Evolutionary conservation across 768 basidiomycete species (phyloP).

Genomic region (Vararia minispora): DNA sequence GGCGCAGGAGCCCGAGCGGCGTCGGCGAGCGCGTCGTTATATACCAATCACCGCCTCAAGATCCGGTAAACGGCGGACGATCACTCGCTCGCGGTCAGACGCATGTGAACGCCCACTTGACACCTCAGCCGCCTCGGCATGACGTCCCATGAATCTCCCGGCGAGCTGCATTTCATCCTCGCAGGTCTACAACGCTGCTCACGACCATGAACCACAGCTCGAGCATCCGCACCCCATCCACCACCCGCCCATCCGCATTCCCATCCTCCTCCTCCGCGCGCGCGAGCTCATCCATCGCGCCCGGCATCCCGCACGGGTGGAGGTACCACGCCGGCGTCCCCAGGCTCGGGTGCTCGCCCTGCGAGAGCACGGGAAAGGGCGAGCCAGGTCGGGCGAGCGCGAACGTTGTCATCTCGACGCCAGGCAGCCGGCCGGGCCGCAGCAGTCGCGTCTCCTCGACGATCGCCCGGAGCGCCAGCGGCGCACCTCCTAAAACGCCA

Average conservation of each 20-base stretch:
- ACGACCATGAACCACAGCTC: constrained; percentile 75
- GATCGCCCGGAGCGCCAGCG: constrained; percentile 46
- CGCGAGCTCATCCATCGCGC: constrained; percentile 59
- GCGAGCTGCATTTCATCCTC: constrained; percentile 12
- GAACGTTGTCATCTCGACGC: constrained; percentile 37
- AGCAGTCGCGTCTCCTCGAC: constrained; percentile 51
- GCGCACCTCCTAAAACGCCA: constrained; percentile 44
- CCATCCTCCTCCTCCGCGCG: constrained; percentile 17
- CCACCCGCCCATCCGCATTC: constrained; percentile 17
- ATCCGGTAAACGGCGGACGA: too few relatives aligned
- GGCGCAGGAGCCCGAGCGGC: too few relatives aligned
- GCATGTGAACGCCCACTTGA: constrained; percentile 1
- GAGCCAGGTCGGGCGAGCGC: constrained; percentile 39
- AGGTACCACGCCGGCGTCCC: constrained; percentile 74
- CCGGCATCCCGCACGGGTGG: constrained; percentile 74
- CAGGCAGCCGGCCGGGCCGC: constrained; percentile 32
- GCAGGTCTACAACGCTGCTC: constrained; percentile 48
- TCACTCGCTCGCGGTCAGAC: too few relatives aligned
- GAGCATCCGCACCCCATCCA: constrained; percentile 37
- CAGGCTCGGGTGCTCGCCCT: constrained; percentile 77
- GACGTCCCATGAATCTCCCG: not conserved
- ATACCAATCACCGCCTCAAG: too few relatives aligned
- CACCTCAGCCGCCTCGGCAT: not conserved
- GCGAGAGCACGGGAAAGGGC: constrained; percentile 69
- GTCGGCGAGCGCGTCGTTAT: too few relatives aligned